Percentiles rank a stretch among this genome's conserved stretches.
Evolutionary conservation across 257 asterid species (phyloP).

Genomic region (Capsicum baccatum): DNA sequence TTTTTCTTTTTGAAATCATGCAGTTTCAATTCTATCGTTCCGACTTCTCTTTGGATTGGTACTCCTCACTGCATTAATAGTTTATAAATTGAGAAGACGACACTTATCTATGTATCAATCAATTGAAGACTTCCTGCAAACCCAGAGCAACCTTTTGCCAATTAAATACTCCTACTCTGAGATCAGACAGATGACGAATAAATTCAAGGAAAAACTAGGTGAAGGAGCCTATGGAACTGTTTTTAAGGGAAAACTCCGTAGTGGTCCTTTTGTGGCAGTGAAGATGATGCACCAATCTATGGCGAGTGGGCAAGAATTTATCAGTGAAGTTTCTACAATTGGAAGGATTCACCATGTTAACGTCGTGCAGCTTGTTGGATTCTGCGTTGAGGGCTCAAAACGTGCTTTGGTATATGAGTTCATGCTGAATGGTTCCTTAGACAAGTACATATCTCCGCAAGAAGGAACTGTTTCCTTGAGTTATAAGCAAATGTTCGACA

Average conservation of each 20-base stretch:
- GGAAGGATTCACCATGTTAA: conserved; percentile 54
- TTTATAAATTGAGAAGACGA: conserved; percentile 39
- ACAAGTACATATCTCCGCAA: conserved; percentile 34
- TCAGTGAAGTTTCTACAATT: conserved; percentile 45
- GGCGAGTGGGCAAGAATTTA: conserved; percentile 49
- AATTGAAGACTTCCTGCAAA: conserved; percentile 48
- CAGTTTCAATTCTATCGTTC: conserved; percentile 17
- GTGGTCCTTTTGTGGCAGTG: conserved; percentile 56
- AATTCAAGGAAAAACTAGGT: conserved; percentile 52
- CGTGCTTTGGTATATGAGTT: conserved; percentile 54
- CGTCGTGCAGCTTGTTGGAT: conserved; percentile 51
- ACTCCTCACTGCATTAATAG: conserved; percentile 39
- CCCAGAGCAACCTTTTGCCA: conserved; percentile 44
- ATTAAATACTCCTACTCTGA: conserved; percentile 52
- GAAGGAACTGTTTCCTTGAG: conserved; percentile 35
- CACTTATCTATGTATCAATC: conserved; percentile 42
- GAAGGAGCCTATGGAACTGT: conserved; percentile 57
- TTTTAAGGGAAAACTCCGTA: conserved; percentile 55
- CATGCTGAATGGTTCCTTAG: conserved; percentile 53
- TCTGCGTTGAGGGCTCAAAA: conserved; percentile 48
- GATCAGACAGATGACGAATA: conserved; percentile 53
- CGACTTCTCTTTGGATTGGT: conserved; percentile 48
- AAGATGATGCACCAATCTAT: conserved; percentile 45
- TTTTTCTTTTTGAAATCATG: not conserved
- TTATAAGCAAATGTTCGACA: conserved; percentile 44